Evolutionary conservation across 257 asterid genomes (phyloP).

Genomic region (Ocimum tenuiflorum): DNA sequence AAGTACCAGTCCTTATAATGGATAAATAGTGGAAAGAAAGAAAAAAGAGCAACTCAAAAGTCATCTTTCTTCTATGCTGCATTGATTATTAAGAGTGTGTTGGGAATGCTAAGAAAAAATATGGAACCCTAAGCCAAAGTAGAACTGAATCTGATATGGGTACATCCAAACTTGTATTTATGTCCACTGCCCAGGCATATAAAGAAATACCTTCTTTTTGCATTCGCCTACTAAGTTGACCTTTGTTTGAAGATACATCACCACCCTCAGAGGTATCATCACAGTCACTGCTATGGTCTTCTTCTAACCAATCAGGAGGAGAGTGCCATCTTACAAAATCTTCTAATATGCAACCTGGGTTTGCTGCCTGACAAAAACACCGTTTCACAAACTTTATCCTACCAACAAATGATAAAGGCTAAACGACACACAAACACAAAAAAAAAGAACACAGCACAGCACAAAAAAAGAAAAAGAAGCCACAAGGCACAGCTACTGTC

Average conservation of each 20-base stretch:
- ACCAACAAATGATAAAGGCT: slow-evolving; percentile 12
- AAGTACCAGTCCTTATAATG: neutral
- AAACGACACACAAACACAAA: neutral
- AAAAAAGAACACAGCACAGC: neutral
- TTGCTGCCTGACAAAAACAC: slow-evolving; percentile 76
- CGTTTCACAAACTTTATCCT: slow-evolving; percentile 10
- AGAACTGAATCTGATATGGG: neutral
- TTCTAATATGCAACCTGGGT: slow-evolving; percentile 94
- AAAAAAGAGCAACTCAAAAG: neutral
- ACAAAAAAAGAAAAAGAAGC: neutral
- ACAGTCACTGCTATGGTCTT: slow-evolving; percentile 37
- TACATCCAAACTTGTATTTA: neutral
- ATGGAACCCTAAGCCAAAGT: neutral
- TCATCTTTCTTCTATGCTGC: neutral
- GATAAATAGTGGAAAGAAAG: neutral
- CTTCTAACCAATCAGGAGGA: slow-evolving; percentile 96
- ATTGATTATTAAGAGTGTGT: neutral
- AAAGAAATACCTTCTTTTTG: slow-evolving; percentile 78
- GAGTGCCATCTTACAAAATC: slow-evolving; percentile 99
- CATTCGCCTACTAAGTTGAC: slow-evolving; percentile 95
- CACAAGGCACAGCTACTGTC: neutral
- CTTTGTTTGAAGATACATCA: slow-evolving; percentile 50
- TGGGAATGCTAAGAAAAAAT: neutral
- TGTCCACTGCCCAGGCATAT: neutral
- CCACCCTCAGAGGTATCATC: slow-evolving; percentile 45